Evolutionary conservation across 371 early-diverging fungal genomes (phyloP).

Genomic region (Lichtheimia ornata): DNA sequence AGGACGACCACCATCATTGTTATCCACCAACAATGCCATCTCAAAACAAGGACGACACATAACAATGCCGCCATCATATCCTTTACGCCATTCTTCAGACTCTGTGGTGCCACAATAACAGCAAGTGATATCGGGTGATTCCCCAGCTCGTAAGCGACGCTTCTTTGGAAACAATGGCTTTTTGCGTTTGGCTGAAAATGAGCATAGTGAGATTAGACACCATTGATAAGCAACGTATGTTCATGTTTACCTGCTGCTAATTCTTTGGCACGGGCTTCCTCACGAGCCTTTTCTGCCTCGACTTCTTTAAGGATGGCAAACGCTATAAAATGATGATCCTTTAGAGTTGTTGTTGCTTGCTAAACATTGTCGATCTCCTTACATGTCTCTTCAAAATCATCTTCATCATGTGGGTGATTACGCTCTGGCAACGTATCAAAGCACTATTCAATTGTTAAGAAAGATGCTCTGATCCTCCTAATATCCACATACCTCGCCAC

Average conservation of each 20-base stretch:
- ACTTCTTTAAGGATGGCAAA: constrained; percentile 45
- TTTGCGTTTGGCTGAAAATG: constrained; percentile 29
- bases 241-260: constrained; percentile 21
- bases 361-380: constrained; percentile 16
- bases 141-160: constrained; percentile 30
- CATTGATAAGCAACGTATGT: neutral
- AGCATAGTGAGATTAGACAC: neutral
- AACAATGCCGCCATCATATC: constrained; percentile 76
- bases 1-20: constrained; percentile 24
- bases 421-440: constrained; percentile 48
- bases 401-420: constrained; percentile 59
- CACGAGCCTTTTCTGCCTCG: constrained; percentile 56
- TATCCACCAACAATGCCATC: constrained; percentile 52
- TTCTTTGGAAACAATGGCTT: constrained; percentile 38
- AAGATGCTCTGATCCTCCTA: neutral
- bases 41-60: constrained; percentile 85
- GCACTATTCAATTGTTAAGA: constrained; percentile 40
- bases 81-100: constrained; percentile 60
- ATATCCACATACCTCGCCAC: constrained; percentile 47
- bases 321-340: constrained; percentile 18
- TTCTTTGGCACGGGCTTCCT: constrained; percentile 43
- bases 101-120: constrained; percentile 50
- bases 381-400: constrained; percentile 65
- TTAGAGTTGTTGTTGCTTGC: too few species aligned
- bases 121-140: constrained; percentile 31